phyloP scores from a whole-genome alignment of 306 rosid species.

The Quercus engelmannii region DNA sequence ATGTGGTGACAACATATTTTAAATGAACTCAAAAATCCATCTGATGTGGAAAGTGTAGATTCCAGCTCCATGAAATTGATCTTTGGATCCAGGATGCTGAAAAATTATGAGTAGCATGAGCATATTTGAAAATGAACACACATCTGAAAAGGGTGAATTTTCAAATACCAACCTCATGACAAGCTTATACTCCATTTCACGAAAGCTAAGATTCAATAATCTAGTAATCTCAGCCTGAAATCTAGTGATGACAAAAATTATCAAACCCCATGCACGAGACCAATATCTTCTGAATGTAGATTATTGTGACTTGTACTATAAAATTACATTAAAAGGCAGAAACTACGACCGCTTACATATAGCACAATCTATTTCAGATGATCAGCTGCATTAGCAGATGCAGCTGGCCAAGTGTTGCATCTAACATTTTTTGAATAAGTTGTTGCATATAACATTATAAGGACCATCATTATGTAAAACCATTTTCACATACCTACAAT shows the following conservation, averaged over 20 bases:
- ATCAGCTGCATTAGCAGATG: not conserved
- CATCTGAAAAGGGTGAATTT: constrained; percentile 8
- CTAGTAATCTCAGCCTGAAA: constrained; percentile 69
- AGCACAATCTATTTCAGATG: not conserved
- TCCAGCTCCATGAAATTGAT: constrained; percentile 61
- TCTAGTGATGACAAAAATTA: constrained; percentile 38
- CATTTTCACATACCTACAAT: constrained; percentile 6
- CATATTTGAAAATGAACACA: constrained; percentile 14
- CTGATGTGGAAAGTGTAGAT: constrained; percentile 23
- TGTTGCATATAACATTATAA: not conserved
- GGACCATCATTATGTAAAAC: not conserved
- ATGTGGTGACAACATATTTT: constrained; percentile 58
- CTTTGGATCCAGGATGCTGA: constrained; percentile 89
- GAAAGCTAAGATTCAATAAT: constrained; percentile 60
- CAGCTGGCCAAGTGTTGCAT: not conserved
- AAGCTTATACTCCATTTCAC: constrained; percentile 70
- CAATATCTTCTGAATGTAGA: not conserved
- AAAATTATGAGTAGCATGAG: constrained; percentile 25
- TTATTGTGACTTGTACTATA: not conserved
- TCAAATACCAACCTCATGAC: constrained; percentile 70
- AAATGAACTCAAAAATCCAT: constrained; percentile 49
- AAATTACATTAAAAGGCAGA: not conserved
- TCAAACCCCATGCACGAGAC: constrained; percentile 3
- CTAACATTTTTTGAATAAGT: no score
- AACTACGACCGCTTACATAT: no score